Evolutionary conservation across 805 yeast genomes (phyloP).

Genomic region (Hemisphaericaspora nanyangensis): DNA sequence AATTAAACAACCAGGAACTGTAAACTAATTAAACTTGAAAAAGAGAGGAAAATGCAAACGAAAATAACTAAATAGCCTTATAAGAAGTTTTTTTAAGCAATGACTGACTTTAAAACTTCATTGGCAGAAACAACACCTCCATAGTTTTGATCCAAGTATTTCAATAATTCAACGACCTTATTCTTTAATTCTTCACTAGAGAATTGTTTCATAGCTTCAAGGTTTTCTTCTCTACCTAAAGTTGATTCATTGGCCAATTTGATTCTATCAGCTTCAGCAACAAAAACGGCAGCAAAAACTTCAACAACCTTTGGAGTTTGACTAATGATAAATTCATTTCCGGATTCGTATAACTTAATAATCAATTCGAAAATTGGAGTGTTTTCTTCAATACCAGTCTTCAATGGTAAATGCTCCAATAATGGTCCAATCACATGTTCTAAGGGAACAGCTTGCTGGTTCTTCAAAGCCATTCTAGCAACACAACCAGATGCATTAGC

Average conservation of each 20-base stretch:
- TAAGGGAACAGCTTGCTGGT: conserved; percentile 70
- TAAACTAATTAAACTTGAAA: no score
- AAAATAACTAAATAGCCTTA: no score
- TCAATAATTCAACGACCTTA: conserved; percentile 67
- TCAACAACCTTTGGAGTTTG: conserved; percentile 62
- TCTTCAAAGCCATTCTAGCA: conserved; percentile 79
- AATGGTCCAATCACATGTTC: conserved; percentile 70
- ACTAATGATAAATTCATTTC: conserved; percentile 50
- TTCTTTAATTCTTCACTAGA: conserved; percentile 60
- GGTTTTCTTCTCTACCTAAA: conserved; percentile 79
- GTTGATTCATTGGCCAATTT: conserved; percentile 70
- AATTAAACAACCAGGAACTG: no score
- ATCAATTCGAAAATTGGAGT: conserved; percentile 82
- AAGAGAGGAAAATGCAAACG: no score
- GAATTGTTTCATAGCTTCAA: conserved; percentile 77
- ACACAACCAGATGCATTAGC: conserved; percentile 98
- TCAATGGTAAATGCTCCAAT: conserved; percentile 76
- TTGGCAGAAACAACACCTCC: conserved; percentile 59
- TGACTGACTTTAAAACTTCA: conserved; percentile 43
- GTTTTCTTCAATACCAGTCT: conserved; percentile 89
- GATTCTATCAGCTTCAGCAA: conserved; percentile 70
- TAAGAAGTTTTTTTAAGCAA: conserved; percentile 18
- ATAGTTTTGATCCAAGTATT: conserved; percentile 62
- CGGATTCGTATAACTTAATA: conserved; percentile 63
- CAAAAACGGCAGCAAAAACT: conserved; percentile 65